Evolutionary conservation across 1,284 basidiomycete species (phyloP), one percentile per base, ranked within the genome.

Genomic region (Ustilago loliicola): DNA sequence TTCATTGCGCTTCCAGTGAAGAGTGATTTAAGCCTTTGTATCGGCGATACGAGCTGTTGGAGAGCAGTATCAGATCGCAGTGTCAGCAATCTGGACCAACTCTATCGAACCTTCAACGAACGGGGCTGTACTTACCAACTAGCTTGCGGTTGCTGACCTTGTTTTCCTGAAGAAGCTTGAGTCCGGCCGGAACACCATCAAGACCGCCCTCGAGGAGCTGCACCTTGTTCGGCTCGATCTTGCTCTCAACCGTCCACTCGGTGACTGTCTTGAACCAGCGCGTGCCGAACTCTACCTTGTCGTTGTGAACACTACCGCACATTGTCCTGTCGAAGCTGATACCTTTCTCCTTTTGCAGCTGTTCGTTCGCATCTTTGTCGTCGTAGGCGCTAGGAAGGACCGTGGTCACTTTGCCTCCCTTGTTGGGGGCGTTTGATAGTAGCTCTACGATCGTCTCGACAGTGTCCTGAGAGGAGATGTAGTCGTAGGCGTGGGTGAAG

Each of bases 71-170:
- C 32, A n/a, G n/a, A 25, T 34, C 30, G 34, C 11, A 51, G 25
- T 17, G 48, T 51, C 48, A 30, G 48, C 25, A 17, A 27, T 51
- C n/a, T n/a, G n/a, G n/a, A n/a, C n/a, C n/a, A n/a, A n/a, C n/a
- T n/a, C n/a, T n/a, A n/a, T n/a, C n/a, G n/a, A n/a, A n/a, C n/a
- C n/a, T n/a, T n/a, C n/a, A n/a, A n/a, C n/a, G n/a, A n/a, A n/a
- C n/a, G 19, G 45, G 32, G 27, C 15, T 17, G 15, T 27, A 72
- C 72, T 75, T 47, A 63, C 86, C 87, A 52, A 87, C 87, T 2
- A 87, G 76, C 77, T 87, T 87, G 59, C 83, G 81, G 13, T 81
- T 83, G 42, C 72, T 78, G 32, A 83, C 70, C 64, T 84, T 73
- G 67, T 73, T 75, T n/a, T 77, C 58, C 59, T 82, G 66, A 36